These are phyloP conservation scores for Daldinia vernicosa DNA, from an alignment of 495 filamentous ascomycete species.

Conservation along the genomic window DNA sequence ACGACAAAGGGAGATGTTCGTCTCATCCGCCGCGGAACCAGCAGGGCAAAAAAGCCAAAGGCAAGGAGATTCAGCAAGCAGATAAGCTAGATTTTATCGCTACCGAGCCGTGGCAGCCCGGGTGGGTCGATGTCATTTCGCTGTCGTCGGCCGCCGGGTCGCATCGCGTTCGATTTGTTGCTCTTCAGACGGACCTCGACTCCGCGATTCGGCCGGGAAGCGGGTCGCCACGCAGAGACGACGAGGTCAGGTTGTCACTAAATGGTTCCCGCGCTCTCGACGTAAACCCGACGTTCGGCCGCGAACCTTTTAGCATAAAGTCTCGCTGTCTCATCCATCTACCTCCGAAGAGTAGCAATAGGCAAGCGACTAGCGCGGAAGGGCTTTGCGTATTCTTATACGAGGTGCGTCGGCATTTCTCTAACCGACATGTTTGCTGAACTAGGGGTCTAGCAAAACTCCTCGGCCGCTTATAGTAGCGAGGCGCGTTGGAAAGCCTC, in stretches of 20 bases:
- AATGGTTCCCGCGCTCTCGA: slow-evolving; percentile 35
- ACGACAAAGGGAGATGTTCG: slow-evolving; percentile 56
- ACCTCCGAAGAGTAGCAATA: slow-evolving; percentile 30
- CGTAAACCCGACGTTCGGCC: slow-evolving; percentile 38
- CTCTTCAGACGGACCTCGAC: slow-evolving; percentile 46
- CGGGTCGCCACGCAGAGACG: slow-evolving; percentile 29
- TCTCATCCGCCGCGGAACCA: slow-evolving; percentile 57
- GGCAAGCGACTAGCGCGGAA: slow-evolving; percentile 23
- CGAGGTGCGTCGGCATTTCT: slow-evolving; percentile 45
- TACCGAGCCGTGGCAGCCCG: slow-evolving; percentile 50
- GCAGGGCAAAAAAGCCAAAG: slow-evolving; percentile 42
- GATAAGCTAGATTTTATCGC: slow-evolving; percentile 40
- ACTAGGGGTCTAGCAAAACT: slow-evolving; percentile 34
- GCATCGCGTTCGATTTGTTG: slow-evolving; percentile 50
- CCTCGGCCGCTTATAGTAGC: slow-evolving; percentile 44
- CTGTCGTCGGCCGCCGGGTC: slow-evolving; percentile 40
- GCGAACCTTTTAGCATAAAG: slow-evolving; percentile 51
- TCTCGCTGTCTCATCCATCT: slow-evolving; percentile 51
- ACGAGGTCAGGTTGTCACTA: slow-evolving; percentile 28
- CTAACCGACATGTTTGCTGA: not conserved
- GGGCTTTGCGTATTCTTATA: slow-evolving; percentile 56
- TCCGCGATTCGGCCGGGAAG: slow-evolving; percentile 31
- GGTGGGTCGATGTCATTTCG: slow-evolving; percentile 53
- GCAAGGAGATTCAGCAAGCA: slow-evolving; percentile 17
- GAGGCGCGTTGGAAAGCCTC: slow-evolving; percentile 46